Evolutionary conservation across 768 basidiomycete genomes (phyloP), one percentile per base, ranked within the genome.

Genomic region (Gymnopilus dilepis): DNA sequence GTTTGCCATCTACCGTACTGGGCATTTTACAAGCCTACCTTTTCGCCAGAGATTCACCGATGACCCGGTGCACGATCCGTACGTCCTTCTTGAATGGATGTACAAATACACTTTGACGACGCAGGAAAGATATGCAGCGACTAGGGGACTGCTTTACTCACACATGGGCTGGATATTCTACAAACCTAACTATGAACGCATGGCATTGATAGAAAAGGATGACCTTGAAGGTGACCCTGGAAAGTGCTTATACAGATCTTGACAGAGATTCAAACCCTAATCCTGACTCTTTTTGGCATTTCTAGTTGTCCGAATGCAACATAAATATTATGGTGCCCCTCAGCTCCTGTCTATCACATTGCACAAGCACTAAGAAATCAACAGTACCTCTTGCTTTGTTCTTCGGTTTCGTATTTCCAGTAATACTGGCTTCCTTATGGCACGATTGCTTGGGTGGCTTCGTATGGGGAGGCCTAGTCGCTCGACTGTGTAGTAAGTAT

Each of bases 111-210:
- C 50, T 26, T 40, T 58, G 26, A 64, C 31, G 42, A 33, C n/a
- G 26, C 28, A 15, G 24, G 11, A 24, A 41, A 89, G 88, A 3
- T 94, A 94, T 69, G 80, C 88, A 17, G 92, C 91, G 0, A 89
- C 89, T 0, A 79, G 82, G 26, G 92, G 92, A 0, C 73, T 94
- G 1, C 80, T 89, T 54, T 92, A 85, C 69, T 89, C 90, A 6
- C 92, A 93, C 66, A 84, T 92, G 79, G 92, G 92, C 1, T 94
- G 92, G 92, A 92, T 93, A 67, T 93, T 94, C 72, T 86, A 79
- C 77, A 91, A 91, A 71, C 86, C 90, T 1, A 81, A 68, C 1
- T 92, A 93, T 68, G 77, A 82, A 28, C 78, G 84, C 21, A 76
- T 93, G 77, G 77, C 80, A 40, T 71, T 85, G 8, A 84, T 94